phyloP scores from a whole-genome alignment of 345 rosid species.

The Kandelia obovata region DNA sequence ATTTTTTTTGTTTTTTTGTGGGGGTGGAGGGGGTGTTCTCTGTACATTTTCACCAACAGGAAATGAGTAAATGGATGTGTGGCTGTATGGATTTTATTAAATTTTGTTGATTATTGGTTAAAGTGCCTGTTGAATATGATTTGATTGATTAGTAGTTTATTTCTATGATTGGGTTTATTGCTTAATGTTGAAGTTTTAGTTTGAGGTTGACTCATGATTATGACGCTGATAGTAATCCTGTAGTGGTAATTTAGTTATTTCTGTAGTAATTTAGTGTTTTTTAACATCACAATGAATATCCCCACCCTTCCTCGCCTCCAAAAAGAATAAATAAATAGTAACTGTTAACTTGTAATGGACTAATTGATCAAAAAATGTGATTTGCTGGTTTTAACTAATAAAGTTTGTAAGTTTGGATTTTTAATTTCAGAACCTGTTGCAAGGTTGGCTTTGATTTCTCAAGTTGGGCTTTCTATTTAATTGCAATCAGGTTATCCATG shows the following conservation, averaged over 20 bases:
- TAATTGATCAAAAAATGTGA: too few relatives aligned
- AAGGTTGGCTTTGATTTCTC: not conserved
- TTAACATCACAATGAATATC: not conserved
- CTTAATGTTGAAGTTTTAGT: constrained; percentile 21
- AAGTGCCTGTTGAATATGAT: constrained; percentile 13
- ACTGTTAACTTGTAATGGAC: not conserved
- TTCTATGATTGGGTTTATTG: constrained; percentile 12
- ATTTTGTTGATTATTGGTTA: constrained; percentile 12
- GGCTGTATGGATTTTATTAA: not conserved
- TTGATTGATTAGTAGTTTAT: constrained; percentile 1
- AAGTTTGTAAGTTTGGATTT: not conserved
- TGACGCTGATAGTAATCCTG: constrained; percentile 5
- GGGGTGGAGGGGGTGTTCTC: not conserved
- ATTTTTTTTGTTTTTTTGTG: too few relatives aligned
- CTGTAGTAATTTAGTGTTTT: not conserved
- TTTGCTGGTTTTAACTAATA: not conserved
- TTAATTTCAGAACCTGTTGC: not conserved
- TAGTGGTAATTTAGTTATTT: not conserved
- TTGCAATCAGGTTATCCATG: constrained; percentile 1
- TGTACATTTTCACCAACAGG: not conserved
- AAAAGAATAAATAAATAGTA: not conserved
- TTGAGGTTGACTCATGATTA: not conserved
- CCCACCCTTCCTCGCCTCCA: too few relatives aligned
- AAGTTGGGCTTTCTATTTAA: not conserved
- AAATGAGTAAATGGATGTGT: not conserved